Conservation (phyloP, 305 asterid species). For the Petunia hybrid region DNA sequence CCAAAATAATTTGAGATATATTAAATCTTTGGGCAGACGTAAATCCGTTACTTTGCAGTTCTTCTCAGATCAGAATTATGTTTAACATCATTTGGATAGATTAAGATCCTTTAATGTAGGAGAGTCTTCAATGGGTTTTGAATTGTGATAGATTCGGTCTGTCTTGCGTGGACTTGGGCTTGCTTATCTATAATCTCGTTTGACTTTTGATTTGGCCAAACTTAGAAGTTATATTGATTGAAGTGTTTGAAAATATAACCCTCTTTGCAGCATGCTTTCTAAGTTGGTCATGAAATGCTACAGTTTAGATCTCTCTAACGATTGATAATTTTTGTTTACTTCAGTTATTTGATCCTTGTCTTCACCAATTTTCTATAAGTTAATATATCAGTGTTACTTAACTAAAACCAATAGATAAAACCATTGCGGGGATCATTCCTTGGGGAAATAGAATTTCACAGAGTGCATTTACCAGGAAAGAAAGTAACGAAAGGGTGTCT, state of each 20-base stretch:
- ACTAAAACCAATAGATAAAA: conserved; percentile 9
- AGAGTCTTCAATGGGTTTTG: background rate
- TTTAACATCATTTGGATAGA: background rate
- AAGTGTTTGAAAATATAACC: conserved; percentile 15
- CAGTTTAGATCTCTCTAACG: conserved; percentile 11
- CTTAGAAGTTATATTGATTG: background rate
- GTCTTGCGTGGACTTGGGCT: conserved; percentile 11
- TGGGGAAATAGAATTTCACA: background rate
- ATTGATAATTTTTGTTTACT: background rate
- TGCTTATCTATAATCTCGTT: background rate
- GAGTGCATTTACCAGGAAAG: conserved; percentile 26
- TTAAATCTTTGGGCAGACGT: background rate
- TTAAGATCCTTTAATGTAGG: background rate
- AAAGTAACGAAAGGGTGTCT: background rate
- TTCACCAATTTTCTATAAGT: conserved; percentile 11
- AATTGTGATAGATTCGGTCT: background rate
- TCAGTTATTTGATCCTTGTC: conserved; percentile 21
- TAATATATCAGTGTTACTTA: conserved; percentile 1
- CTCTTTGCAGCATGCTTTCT: conserved; percentile 8
- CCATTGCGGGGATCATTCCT: conserved; percentile 9
- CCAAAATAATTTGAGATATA: background rate
- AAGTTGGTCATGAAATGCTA: background rate
- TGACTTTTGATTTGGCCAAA: background rate
- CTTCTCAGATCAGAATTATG: background rate
- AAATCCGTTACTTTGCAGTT: background rate